Evolutionary conservation across 495 filamentous ascomycete genomes (phyloP).

Genomic region (Chaetomium tenue): DNA sequence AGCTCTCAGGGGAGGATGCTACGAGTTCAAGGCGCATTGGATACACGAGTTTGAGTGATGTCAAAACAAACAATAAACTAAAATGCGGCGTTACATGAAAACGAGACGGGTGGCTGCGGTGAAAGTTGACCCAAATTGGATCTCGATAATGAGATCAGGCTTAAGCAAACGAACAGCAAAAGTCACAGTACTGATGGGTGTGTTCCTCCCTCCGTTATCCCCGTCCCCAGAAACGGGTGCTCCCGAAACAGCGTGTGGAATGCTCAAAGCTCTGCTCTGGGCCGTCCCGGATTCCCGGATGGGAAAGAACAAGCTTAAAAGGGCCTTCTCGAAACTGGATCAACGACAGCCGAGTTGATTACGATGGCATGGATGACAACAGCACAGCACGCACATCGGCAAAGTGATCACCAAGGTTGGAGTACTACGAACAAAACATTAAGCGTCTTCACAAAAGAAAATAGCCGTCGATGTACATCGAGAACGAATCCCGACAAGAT

Average conservation of each 20-base stretch:
- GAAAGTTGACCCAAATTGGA: too few relatives aligned
- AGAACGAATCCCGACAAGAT: slow-evolving; percentile 1
- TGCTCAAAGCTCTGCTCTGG: background rate
- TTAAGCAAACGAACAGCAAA: too few relatives aligned
- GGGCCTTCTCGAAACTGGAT: too few relatives aligned
- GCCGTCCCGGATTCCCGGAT: background rate
- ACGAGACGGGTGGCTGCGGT: too few relatives aligned
- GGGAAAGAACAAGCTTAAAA: background rate
- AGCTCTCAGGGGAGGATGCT: too few relatives aligned
- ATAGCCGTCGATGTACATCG: slow-evolving; percentile 6
- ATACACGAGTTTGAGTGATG: too few relatives aligned
- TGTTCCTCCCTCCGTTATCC: background rate
- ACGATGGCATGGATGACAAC: background rate
- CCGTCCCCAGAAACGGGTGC: background rate
- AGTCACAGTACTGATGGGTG: background rate
- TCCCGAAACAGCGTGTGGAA: slow-evolving; percentile 9
- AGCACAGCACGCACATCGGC: background rate
- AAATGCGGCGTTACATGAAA: too few relatives aligned
- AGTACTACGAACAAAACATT: background rate
- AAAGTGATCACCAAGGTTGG: background rate
- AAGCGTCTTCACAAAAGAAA: slow-evolving; percentile 19
- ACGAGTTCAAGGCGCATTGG: too few relatives aligned
- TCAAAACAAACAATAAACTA: too few relatives aligned
- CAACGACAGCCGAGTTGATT: too few relatives aligned
- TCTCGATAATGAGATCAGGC: too few relatives aligned